Base-by-base conservation (phyloP, 2,329 filamentous ascomycete species). In the Huntiella abstrusa region DNA sequence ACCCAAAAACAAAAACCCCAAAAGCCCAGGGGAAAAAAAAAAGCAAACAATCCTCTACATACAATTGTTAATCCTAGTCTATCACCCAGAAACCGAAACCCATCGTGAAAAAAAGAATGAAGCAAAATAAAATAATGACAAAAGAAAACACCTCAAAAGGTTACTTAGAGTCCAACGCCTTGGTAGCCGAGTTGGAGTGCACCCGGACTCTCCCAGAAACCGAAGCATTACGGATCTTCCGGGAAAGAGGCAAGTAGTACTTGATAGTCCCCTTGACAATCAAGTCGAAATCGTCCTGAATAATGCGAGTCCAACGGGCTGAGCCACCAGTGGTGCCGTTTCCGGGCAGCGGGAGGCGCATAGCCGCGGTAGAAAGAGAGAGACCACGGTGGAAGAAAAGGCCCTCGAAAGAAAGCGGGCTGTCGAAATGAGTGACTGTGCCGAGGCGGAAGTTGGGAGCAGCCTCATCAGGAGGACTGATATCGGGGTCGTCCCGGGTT, bases 391-490 rank as follows among this genome's bases (percentile, higher is more conserved):
- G 78, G 64, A 95, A 81, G 22, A 92, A 86, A 0, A 86, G 88
- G 3, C 86, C 83, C 51, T 94, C 87, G 55, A 96, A 96, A 4
- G 75, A 80, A 33, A 98, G 67, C 0, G 86, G 80, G 46, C 84
- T 92, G 59, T 95, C 85, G 55, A 96, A 91, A 52, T 77, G 72
- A 51, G 79, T 78, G 34, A 96, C 84, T 33, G 82, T 83, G 28
- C 91, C 91, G n/a, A 98, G 75, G 33, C 92, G 71, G 73, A 96
- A 86, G 48, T 87, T 94, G 41, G 85, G 83, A 5, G 81, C 70
- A 2, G 68, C 67, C 46, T 79, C 73, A 2, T 80, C 74, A 3
- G 78, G 73, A 2, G 75, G 73, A 56, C 84, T 77, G 59, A 47
- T 36, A 19, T 61, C 61, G 7, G 62, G 60, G 41, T 65, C 63